Base-by-base conservation (phyloP, 208 protist genomes). In the Leishmania lainsoni region DNA sequence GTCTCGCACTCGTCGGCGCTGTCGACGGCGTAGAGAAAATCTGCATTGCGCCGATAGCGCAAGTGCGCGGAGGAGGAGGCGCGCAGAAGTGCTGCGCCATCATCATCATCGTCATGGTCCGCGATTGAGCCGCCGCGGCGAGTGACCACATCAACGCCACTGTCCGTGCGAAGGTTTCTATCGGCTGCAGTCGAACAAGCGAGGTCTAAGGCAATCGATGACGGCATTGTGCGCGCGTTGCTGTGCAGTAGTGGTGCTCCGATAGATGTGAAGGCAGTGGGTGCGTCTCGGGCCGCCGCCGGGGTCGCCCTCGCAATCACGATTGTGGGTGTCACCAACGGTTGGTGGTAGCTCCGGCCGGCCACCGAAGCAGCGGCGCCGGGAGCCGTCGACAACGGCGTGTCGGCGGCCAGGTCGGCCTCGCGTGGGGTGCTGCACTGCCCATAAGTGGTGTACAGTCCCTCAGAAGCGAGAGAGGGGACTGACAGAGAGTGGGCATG, bases 1-100 rank as follows among this genome's bases (percentile, higher is more conserved):
- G 71, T 5, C 66, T 63, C 66, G 49, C 29, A 45, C 66, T 17
- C 32, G 45, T 80, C 75, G 12, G 52, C 74, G 6, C 39, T 71
- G 35, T 81, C 81, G 16, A 85, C 81, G 26, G 76, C 56, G 58
- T 75, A 81, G 9, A 85, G 76, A 63, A 85, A 85, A 48, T 85
- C 76, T 9, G 58, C 59, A 56, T 85, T 69, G 5, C 70, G 76
- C 17, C 42, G 71, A 66, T 85, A 85, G 29, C 29, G 72, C 52
- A 85, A 32, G 29, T 75, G 73, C 0, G 76, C 81, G 6, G 69
- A 54, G 32, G 74, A 39, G 65, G 75, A 68, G 54, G 75, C 58
- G 26, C 39, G 51, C 72, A 54, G 32, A 10, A 61, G 29, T 56
- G 51, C 72, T 12, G 51, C 42, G 2, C 42, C 29, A 0, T 48